Conservation (phyloP, 139 green algal genomes). For the Desmodesmus armatus region DNA sequence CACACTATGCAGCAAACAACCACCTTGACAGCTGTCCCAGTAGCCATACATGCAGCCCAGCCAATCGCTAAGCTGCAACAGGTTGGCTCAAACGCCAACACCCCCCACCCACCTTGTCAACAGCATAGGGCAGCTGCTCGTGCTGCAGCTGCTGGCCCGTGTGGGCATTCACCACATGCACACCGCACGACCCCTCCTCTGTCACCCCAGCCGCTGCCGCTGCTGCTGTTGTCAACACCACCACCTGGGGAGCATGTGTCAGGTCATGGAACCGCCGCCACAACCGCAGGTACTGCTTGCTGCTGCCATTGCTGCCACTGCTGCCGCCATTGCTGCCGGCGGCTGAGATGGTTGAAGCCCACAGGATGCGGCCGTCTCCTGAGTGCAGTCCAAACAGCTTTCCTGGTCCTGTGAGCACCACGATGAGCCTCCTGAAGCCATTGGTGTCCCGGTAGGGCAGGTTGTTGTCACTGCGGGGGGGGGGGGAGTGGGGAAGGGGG, state of each 20-base stretch:
- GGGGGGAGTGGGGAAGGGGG: too few species aligned
- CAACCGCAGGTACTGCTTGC: constrained; percentile 44
- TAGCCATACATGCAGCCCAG: too few species aligned
- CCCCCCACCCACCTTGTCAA: constrained; percentile 60
- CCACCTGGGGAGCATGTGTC: constrained; percentile 65
- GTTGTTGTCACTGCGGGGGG: constrained; percentile 58
- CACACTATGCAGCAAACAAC: too few species aligned
- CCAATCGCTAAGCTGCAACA: too few species aligned
- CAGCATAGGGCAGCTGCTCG: constrained; percentile 4
- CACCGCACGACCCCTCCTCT: not conserved
- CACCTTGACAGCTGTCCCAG: too few species aligned
- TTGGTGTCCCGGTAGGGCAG: constrained; percentile 70
- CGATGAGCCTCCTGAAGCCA: constrained; percentile 83
- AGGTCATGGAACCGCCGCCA: constrained; percentile 79
- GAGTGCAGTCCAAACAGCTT: constrained; percentile 88
- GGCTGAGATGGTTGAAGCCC: constrained; percentile 60
- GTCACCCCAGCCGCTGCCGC: too few species aligned
- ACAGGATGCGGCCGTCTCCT: constrained; percentile 89
- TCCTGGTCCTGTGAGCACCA: constrained; percentile 69
- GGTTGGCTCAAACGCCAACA: too few species aligned
- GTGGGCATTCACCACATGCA: constrained; percentile 68
- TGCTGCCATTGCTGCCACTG: not conserved
- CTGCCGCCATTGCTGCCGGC: not conserved
- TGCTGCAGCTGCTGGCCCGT: constrained; percentile 54
- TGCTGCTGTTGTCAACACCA: constrained; percentile 44